Evolutionary conservation across 148 eudicot genomes (phyloP).

Genomic region (Rhododendron simsii): DNA sequence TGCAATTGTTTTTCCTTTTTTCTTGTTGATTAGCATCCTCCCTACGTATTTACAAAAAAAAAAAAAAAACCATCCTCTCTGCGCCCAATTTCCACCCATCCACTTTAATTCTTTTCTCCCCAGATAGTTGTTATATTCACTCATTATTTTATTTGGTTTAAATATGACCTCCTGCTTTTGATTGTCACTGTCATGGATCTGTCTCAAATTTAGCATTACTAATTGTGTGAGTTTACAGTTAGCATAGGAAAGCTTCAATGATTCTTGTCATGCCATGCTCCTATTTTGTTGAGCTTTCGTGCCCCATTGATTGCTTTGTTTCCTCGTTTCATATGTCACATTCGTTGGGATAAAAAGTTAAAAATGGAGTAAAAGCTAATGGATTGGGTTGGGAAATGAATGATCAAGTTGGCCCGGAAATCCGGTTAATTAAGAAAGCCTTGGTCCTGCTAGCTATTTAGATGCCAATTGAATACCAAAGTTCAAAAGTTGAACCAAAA

Average conservation of each 20-base stretch:
- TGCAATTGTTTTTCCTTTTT: not conserved
- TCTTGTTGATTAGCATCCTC: not conserved
- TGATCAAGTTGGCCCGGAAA: not conserved
- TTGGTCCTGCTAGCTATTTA: not conserved
- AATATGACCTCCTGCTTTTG: not conserved
- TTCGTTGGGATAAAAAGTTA: constrained; percentile 1
- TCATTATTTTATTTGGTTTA: not conserved
- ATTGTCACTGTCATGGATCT: not conserved
- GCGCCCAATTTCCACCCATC: not conserved
- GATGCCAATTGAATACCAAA: not conserved
- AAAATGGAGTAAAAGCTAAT: not conserved
- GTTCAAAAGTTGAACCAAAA: not conserved
- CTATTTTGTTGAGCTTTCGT: constrained; percentile 34
- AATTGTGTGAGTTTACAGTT: constrained; percentile 27
- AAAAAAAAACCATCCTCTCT: not conserved
- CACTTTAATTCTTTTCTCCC: not conserved
- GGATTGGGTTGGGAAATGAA: not conserved
- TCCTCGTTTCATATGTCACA: not conserved
- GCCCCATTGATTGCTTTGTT: constrained; percentile 5
- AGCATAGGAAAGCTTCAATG: constrained; percentile 14
- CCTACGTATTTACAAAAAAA: too few relatives aligned
- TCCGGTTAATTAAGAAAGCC: not conserved
- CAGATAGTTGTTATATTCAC: not conserved
- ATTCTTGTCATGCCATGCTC: not conserved
- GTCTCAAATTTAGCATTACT: constrained; percentile 5